Conservation (phyloP, 805 yeast genomes). For the Metschnikowia borealis region DNA sequence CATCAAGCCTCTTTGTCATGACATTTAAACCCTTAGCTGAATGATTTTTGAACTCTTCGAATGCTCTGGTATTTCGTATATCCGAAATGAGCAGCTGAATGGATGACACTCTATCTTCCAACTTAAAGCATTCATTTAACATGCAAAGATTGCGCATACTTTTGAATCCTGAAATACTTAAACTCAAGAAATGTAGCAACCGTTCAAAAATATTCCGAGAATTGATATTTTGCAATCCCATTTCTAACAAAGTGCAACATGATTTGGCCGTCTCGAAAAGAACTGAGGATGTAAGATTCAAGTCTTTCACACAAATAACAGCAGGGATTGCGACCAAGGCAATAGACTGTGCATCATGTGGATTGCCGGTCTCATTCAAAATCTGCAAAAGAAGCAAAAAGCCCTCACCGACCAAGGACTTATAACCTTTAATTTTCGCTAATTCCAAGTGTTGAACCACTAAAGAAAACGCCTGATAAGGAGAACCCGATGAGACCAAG, state of each 20-base stretch:
- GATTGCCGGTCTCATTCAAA: conserved; percentile 38
- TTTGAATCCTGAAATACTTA: conserved; percentile 44
- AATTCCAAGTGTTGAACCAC: conserved; percentile 47
- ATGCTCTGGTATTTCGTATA: conserved; percentile 7
- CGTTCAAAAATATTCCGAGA: conserved; percentile 23
- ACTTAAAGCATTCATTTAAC: conserved; percentile 36
- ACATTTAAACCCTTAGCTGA: conserved; percentile 13
- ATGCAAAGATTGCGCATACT: conserved; percentile 33
- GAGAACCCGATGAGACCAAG: conserved; percentile 39
- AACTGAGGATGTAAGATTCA: conserved; percentile 34
- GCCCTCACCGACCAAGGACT: conserved; percentile 44
- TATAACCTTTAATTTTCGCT: conserved; percentile 45
- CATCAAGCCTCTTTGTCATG: conserved; percentile 9
- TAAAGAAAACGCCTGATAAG: conserved; percentile 48
- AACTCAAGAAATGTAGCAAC: conserved; percentile 36
- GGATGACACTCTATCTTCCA: conserved; percentile 26
- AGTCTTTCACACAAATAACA: conserved; percentile 37
- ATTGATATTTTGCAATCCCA: background rate
- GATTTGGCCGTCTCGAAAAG: conserved; percentile 30
- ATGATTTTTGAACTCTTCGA: conserved; percentile 12
- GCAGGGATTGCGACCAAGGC: conserved; percentile 42
- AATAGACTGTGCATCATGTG: conserved; percentile 42
- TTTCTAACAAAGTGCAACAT: conserved; percentile 18
- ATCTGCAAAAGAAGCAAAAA: conserved; percentile 43
- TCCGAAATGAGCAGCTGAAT: conserved; percentile 6